These are phyloP conservation scores for Fusarium praegraminearum DNA, from an alignment of 2,329 filamentous ascomycete genomes.

Conservation along the genomic window DNA sequence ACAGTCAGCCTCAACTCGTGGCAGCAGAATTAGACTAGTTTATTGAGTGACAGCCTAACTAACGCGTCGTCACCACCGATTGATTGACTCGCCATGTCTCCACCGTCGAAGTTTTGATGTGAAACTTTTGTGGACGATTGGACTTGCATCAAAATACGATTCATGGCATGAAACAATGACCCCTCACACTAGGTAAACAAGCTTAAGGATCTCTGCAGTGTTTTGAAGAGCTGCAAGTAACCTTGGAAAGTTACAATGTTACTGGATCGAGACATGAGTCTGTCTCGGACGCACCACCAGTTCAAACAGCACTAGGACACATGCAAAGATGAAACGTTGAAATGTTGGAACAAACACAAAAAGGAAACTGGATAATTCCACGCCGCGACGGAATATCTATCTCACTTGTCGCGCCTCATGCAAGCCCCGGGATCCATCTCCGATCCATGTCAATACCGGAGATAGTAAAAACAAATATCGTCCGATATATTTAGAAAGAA, in stretches of 20 bases:
- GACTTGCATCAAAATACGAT: background rate
- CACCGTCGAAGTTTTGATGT: background rate
- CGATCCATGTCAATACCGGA: constrained; percentile 13
- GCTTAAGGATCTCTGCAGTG: background rate
- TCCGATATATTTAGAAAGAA: background rate
- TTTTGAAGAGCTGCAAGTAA: background rate
- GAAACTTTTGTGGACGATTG: constrained; percentile 4
- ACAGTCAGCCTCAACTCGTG: background rate
- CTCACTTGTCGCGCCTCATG: background rate
- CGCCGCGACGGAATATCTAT: constrained; percentile 13
- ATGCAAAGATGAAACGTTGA: constrained; percentile 1
- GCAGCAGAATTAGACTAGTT: background rate
- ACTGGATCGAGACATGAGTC: background rate
- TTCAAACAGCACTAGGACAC: background rate
- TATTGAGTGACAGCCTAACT: background rate
- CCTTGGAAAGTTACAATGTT: background rate
- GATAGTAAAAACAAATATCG: background rate
- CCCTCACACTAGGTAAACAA: background rate
- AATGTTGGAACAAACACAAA: background rate
- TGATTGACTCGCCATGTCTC: background rate
- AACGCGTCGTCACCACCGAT: background rate
- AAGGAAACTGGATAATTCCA: constrained; percentile 13
- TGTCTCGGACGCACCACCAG: background rate
- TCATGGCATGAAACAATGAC: constrained; percentile 1
- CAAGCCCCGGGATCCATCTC: constrained; percentile 12